A percentile compares a stretch with the other conserved stretches of the same genome.
Conservation (phyloP, 1,139 yeast genomes). For the Hansenula sp. region DNA sequence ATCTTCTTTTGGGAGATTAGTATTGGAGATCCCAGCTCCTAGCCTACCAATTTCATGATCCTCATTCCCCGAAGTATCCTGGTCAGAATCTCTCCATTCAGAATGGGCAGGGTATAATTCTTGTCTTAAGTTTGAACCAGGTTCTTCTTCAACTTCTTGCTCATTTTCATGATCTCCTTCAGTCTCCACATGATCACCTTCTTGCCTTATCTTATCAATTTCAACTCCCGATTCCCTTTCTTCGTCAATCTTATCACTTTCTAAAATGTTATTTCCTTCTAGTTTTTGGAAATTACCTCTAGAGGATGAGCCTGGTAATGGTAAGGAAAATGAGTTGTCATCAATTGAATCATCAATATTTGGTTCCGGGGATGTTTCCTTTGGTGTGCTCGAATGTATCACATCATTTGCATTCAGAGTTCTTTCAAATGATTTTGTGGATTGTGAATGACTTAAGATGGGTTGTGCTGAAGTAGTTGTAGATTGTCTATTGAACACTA, state of each 20-base stretch:
- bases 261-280: constrained; percentile 2
- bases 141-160: constrained; percentile 5
- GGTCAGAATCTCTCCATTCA: constrained; percentile 11
- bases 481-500: constrained; percentile 2
- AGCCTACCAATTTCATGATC: constrained; percentile 1
- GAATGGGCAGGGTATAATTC: constrained; percentile 3
- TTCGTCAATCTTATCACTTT: constrained; percentile 4
- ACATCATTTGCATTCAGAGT: constrained; percentile 3
- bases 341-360: constrained; percentile 8
- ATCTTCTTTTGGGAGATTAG: neutral
- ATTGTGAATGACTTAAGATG: constrained; percentile 12
- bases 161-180: constrained; percentile 4
- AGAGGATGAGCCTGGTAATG: constrained; percentile 22
- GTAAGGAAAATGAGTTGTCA: constrained; percentile 28
- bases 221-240: constrained; percentile 3
- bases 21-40: neutral
- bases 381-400: constrained; percentile 15
- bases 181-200: too few relatives aligned
- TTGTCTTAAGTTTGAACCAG: neutral
- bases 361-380: constrained; percentile 1
- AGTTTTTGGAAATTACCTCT: neutral
- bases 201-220: too few relatives aligned
- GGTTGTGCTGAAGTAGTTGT: constrained; percentile 7
- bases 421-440: constrained; percentile 7
- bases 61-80: constrained; percentile 10